Evolutionary conservation across 1,284 basidiomycete species (phyloP).

Genomic region (Cystobasidiaceae sp.): DNA sequence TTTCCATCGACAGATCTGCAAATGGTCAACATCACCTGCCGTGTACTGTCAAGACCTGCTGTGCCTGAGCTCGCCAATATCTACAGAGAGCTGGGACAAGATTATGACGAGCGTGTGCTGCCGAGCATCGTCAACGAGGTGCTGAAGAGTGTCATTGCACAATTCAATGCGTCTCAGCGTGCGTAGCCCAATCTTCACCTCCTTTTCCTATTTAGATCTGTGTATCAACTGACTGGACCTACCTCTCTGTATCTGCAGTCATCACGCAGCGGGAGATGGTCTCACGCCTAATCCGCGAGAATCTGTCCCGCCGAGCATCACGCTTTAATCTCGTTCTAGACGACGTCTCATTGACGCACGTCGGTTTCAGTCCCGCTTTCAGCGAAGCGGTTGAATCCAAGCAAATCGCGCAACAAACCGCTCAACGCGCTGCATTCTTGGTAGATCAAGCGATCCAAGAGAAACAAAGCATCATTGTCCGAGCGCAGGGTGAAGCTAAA

Average conservation of each 20-base stretch:
- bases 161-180: conserved; percentile 94
- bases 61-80: conserved; percentile 76
- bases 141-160: conserved; percentile 95
- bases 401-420: conserved; percentile 99
- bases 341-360: conserved; percentile 98
- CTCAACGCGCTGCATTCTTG: conserved; percentile 92
- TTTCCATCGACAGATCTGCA: conserved; percentile 64
- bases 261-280: conserved; percentile 92
- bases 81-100: conserved; percentile 88
- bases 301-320: conserved; percentile 76
- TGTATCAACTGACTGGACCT: not conserved
- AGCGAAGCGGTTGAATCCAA: conserved; percentile 99
- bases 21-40: conserved; percentile 99
- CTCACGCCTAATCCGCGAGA: conserved; percentile 85
- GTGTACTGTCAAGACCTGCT: conserved; percentile 89
- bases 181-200: too few species aligned
- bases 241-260: conserved; percentile 25
- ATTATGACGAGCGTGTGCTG: conserved; percentile 94
- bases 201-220: not conserved
- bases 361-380: conserved; percentile 97
- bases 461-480: conserved; percentile 97
- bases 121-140: conserved; percentile 98
- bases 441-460: conserved; percentile 99
- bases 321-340: conserved; percentile 93
- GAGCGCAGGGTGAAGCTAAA: conserved; percentile 94